Percentiles rank a stretch among this genome's conserved stretches.
phyloP scores from a whole-genome alignment of 2,329 filamentous ascomycete genomes.

The Exophiala spinifera region DNA sequence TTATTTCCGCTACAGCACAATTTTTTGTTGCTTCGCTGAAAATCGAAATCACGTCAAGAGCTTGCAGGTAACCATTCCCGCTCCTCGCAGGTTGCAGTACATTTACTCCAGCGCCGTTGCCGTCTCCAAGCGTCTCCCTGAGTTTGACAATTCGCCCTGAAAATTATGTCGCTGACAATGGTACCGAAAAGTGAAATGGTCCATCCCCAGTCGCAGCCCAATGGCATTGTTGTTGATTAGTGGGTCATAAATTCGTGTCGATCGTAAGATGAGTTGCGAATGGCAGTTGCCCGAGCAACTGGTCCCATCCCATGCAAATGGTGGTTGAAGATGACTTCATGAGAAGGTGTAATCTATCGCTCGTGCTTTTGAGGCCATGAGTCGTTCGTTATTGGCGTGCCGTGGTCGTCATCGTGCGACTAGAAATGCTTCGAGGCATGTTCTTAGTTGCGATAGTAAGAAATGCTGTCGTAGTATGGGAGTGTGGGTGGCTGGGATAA shows the following conservation, averaged over 20 bases:
- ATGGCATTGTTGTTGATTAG: slow-evolving; percentile 18
- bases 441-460: slow-evolving; percentile 23
- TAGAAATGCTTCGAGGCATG: slow-evolving; percentile 1
- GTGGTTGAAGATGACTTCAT: background rate
- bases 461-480: slow-evolving; percentile 25
- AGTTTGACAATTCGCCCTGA: slow-evolving; percentile 1
- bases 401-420: background rate
- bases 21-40: slow-evolving; percentile 6
- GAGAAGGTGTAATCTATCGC: background rate
- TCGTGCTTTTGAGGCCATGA: background rate
- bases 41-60: background rate
- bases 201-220: background rate
- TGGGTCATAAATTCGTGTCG: slow-evolving; percentile 24
- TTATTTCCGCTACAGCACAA: slow-evolving; percentile 10
- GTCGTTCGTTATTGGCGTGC: background rate
- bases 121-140: slow-evolving; percentile 12
- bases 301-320: background rate
- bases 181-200: slow-evolving; percentile 6
- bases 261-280: slow-evolving; percentile 20
- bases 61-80: background rate
- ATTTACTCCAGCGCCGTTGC: background rate
- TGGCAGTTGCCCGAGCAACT: slow-evolving; percentile 1
- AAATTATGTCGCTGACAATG: slow-evolving; percentile 5
- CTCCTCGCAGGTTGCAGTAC: background rate
- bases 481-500: slow-evolving; percentile 15